These are phyloP conservation scores for Geotrichum aggregatum DNA, from an alignment of 1,139 yeast species.

Conservation along the genomic window DNA sequence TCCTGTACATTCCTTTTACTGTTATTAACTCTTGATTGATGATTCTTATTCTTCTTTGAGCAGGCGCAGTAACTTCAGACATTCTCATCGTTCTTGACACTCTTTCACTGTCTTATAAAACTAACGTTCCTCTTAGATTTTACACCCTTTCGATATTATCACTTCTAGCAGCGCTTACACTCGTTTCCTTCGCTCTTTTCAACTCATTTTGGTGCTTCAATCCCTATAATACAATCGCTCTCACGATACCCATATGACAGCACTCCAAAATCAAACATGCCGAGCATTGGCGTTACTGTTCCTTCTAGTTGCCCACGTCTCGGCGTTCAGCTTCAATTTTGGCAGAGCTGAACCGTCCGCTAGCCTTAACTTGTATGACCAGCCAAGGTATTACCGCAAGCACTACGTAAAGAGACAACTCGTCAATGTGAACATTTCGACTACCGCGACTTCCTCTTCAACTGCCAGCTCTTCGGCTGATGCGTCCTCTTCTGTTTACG, in stretches of 20 bases:
- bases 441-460: slow-evolving; percentile 4
- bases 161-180: background rate
- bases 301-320: slow-evolving; percentile 5
- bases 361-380: slow-evolving; percentile 11
- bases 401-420: slow-evolving; percentile 23
- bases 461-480: background rate
- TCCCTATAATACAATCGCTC: background rate
- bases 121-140: background rate
- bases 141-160: background rate
- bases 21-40: too few species aligned
- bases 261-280: slow-evolving; percentile 5
- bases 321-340: slow-evolving; percentile 15
- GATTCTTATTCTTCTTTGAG: background rate
- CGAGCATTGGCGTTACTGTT: slow-evolving; percentile 1
- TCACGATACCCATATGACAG: slow-evolving; percentile 8
- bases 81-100: background rate
- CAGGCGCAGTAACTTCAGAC: background rate
- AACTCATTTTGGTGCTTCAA: background rate
- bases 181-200: background rate
- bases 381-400: slow-evolving; percentile 23
- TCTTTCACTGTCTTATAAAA: background rate
- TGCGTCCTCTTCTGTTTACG: background rate
- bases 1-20: too few species aligned
- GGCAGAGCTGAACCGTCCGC: slow-evolving; percentile 1
- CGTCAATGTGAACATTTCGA: slow-evolving; percentile 19